Conservation (phyloP, 73 alveolate genomes). For the Loxodes magnus region DNA sequence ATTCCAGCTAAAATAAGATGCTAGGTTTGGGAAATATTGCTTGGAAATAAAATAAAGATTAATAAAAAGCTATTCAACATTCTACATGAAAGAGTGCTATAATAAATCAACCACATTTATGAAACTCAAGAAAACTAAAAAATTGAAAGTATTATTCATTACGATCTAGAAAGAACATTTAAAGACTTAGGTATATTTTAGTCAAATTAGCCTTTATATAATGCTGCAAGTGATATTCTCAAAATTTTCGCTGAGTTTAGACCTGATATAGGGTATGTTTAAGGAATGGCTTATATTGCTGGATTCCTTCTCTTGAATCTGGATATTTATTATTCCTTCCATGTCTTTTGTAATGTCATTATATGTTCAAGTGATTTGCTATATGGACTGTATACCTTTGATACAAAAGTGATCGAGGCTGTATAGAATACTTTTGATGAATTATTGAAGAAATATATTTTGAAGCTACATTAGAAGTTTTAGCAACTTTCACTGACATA, state of each 20-base stretch:
- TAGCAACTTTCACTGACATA: slow-evolving; percentile 55
- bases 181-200: background rate
- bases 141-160: background rate
- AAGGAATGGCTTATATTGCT: slow-evolving; percentile 81
- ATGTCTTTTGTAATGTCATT: slow-evolving; percentile 37
- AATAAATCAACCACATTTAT: too few species aligned
- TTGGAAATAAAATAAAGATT: slow-evolving; percentile 20
- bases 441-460: slow-evolving; percentile 51
- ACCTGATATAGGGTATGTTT: slow-evolving; percentile 84
- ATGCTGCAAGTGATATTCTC: slow-evolving; percentile 15
- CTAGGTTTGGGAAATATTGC: slow-evolving; percentile 31
- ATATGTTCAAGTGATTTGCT: slow-evolving; percentile 40
- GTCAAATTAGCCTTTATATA: background rate
- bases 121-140: too few species aligned
- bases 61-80: too few species aligned
- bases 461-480: slow-evolving; percentile 49
- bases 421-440: slow-evolving; percentile 58
- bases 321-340: slow-evolving; percentile 58
- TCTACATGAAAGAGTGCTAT: too few species aligned
- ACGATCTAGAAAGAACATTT: slow-evolving; percentile 2
- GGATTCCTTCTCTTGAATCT: slow-evolving; percentile 63
- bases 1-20: slow-evolving; percentile 44
- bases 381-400: too few species aligned
- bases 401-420: slow-evolving; percentile 53
- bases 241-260: slow-evolving; percentile 61